These are phyloP conservation scores for Macrotyloma uniflorum DNA, from an alignment of 306 rosid genomes.

Conservation along the genomic window DNA sequence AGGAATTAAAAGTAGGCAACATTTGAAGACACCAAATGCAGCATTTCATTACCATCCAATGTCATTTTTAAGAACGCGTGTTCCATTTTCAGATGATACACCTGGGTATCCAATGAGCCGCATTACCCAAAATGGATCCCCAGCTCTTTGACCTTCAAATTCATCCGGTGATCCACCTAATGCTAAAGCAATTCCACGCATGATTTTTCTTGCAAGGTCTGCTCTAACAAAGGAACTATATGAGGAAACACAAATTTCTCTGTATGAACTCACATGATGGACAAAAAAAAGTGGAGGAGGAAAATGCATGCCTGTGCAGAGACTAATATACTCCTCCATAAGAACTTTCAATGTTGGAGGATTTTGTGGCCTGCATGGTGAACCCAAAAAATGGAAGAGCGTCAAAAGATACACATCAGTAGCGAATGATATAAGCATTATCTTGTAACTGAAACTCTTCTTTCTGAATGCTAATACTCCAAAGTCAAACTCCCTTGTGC, in stretches of 20 bases:
- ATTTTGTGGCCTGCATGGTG: constrained; percentile 70
- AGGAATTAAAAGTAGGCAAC: neutral
- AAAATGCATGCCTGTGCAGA: constrained; percentile 73
- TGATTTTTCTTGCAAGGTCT: constrained; percentile 81
- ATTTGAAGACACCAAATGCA: neutral
- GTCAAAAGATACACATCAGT: neutral
- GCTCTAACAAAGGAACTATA: constrained; percentile 36
- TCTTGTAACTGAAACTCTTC: neutral
- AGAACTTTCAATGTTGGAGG: constrained; percentile 60
- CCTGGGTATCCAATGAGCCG: constrained; percentile 85
- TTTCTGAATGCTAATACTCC: neutral
- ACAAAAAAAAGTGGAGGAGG: neutral
- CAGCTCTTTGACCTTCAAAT: constrained; percentile 93
- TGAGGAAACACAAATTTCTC: constrained; percentile 9
- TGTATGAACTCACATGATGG: neutral
- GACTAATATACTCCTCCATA: constrained; percentile 79
- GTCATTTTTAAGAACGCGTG: constrained; percentile 44
- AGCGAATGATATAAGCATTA: neutral
- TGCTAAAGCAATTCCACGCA: constrained; percentile 92
- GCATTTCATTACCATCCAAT: constrained; percentile 78
- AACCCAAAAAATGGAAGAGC: constrained; percentile 26
- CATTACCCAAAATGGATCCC: constrained; percentile 90
- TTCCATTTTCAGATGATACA: constrained; percentile 47
- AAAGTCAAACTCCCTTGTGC: constrained; percentile 3
- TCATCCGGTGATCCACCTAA: constrained; percentile 85